Conservation (phyloP, 2,329 filamentous ascomycete genomes). For the Microcyclospora pomicola region DNA sequence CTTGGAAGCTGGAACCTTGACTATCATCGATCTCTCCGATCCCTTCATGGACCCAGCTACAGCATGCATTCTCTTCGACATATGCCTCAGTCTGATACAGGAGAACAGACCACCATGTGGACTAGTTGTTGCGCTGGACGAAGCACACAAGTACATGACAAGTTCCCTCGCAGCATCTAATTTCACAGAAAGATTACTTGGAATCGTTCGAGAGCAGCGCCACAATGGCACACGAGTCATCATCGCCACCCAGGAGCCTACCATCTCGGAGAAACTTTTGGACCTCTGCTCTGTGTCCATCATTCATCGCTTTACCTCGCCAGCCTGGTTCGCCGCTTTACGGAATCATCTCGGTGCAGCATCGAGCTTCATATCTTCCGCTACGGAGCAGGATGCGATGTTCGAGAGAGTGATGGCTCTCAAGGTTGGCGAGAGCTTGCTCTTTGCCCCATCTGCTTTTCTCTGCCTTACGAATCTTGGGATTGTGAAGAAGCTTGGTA, state of each 20-base stretch:
- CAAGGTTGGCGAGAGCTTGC: slow-evolving; percentile 19
- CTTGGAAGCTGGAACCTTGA: slow-evolving; percentile 37
- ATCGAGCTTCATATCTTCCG: slow-evolving; percentile 7
- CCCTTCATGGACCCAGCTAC: slow-evolving; percentile 53
- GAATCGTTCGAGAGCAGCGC: slow-evolving; percentile 54
- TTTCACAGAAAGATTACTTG: slow-evolving; percentile 49
- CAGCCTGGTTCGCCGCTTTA: slow-evolving; percentile 44
- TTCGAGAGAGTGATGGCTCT: slow-evolving; percentile 20
- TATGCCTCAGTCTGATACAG: slow-evolving; percentile 50
- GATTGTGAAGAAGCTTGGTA: too few species aligned
- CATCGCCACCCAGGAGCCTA: slow-evolving; percentile 67
- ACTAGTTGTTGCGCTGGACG: slow-evolving; percentile 55
- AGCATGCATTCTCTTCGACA: slow-evolving; percentile 59
- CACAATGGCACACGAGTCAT: slow-evolving; percentile 54
- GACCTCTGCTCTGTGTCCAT: slow-evolving; percentile 58
- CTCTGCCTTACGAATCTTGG: too few species aligned
- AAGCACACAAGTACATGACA: slow-evolving; percentile 66
- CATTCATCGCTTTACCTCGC: slow-evolving; percentile 57
- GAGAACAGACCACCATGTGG: slow-evolving; percentile 28
- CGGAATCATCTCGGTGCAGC: slow-evolving; percentile 35
- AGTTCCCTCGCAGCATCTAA: slow-evolving; percentile 38
- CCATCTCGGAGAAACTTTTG: slow-evolving; percentile 51
- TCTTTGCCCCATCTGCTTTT: slow-evolving; percentile 16
- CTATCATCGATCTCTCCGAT: slow-evolving; percentile 59
- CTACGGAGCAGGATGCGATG: slow-evolving; percentile 7